Evolutionary conservation across 768 basidiomycete species (phyloP).

Genomic region (Amanita jacksonii): DNA sequence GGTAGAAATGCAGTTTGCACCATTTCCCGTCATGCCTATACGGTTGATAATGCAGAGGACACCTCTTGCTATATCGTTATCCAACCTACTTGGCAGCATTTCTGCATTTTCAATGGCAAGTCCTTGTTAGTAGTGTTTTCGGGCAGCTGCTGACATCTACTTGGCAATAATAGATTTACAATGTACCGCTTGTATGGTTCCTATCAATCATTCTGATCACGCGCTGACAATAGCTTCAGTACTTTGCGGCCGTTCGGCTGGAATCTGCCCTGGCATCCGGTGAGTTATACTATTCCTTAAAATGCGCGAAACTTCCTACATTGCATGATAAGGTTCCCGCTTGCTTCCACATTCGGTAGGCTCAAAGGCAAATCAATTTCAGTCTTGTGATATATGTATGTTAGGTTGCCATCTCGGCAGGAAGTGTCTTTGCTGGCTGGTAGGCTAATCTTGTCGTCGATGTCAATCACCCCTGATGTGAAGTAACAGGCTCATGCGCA

Average conservation of each 20-base stretch:
- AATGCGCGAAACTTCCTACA: slow-evolving; percentile 3
- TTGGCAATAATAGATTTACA: slow-evolving; percentile 53
- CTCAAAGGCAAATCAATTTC: slow-evolving; percentile 8
- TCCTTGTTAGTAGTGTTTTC: too few species aligned
- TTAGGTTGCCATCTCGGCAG: slow-evolving; percentile 73
- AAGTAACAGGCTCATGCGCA: slow-evolving; percentile 63
- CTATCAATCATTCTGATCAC: slow-evolving; percentile 9
- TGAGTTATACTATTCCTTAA: slow-evolving; percentile 21
- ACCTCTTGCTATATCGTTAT: slow-evolving; percentile 70
- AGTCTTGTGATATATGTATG: not conserved
- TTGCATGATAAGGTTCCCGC: slow-evolving; percentile 51
- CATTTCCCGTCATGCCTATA: slow-evolving; percentile 88
- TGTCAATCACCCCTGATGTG: slow-evolving; percentile 7
- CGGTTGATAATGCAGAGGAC: slow-evolving; percentile 68
- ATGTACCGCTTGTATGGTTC: slow-evolving; percentile 62
- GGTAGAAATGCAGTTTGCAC: slow-evolving; percentile 71
- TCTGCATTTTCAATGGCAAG: slow-evolving; percentile 72
- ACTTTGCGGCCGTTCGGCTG: slow-evolving; percentile 75
- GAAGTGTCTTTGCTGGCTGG: slow-evolving; percentile 87
- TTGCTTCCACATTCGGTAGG: slow-evolving; percentile 84
- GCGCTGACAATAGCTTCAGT: slow-evolving; percentile 41
- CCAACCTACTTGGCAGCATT: slow-evolving; percentile 71
- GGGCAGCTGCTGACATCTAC: too few species aligned
- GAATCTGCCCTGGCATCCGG: slow-evolving; percentile 64
- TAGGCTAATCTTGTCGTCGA: slow-evolving; percentile 24